A percentile compares a stretch with the other conserved stretches of the same genome.
These are phyloP conservation scores for Calcarisporium arbuscula DNA, from an alignment of 2,329 filamentous ascomycete species.

Conservation along the genomic window DNA sequence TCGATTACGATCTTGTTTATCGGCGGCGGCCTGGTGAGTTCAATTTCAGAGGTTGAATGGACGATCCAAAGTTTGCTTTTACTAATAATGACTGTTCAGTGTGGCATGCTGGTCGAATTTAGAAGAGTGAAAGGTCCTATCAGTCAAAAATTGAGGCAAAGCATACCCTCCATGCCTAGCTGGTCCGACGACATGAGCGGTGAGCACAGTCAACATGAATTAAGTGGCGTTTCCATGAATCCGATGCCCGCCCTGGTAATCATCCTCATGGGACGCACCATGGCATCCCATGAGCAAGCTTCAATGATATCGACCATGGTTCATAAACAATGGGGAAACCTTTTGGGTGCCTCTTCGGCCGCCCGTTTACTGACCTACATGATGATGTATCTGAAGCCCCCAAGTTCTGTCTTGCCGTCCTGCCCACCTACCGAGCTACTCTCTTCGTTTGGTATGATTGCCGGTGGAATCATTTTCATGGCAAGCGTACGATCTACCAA, in stretches of 20 bases:
- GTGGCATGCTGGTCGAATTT: conserved; percentile 82
- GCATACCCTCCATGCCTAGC: conserved; percentile 24
- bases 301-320: conserved; percentile 86
- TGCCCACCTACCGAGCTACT: conserved; percentile 89
- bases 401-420: conserved; percentile 71
- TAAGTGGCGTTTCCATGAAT: conserved; percentile 71
- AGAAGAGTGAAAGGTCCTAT: conserved; percentile 60
- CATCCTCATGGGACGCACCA: conserved; percentile 84
- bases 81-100: conserved; percentile 33
- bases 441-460: conserved; percentile 76
- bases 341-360: conserved; percentile 75
- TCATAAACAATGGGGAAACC: conserved; percentile 86
- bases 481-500: conserved; percentile 59
- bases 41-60: too few species aligned
- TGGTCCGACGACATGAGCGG: conserved; percentile 37
- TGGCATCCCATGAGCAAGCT: conserved; percentile 83
- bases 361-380: conserved; percentile 76
- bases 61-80: too few species aligned
- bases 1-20: conserved; percentile 93
- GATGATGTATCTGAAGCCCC: conserved; percentile 71
- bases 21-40: conserved; percentile 78
- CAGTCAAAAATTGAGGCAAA: conserved; percentile 46
- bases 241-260: conserved; percentile 84
- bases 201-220: conserved; percentile 51
- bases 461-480: conserved; percentile 90